A percentile compares a stretch with the other conserved stretches of the same genome.
phyloP scores from a whole-genome alignment of 352 stramenopile genomes.

The Globisporangium irregulare region DNA sequence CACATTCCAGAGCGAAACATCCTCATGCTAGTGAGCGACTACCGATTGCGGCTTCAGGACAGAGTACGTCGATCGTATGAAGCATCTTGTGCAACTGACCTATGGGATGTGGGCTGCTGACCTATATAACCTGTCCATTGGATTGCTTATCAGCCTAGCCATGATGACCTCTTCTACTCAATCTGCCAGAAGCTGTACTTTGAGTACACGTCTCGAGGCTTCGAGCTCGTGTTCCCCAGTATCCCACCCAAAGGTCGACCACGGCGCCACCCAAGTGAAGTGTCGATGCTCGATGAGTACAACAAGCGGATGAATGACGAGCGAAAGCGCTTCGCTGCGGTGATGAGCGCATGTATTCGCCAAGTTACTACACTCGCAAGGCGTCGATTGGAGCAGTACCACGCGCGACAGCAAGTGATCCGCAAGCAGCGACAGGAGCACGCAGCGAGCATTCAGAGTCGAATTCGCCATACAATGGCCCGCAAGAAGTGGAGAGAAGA shows the following conservation, averaged over 20 bases:
- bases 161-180: slow-evolving; percentile 15
- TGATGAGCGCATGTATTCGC: slow-evolving; percentile 18
- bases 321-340: not conserved
- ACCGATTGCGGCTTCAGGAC: slow-evolving; percentile 16
- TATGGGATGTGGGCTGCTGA: not conserved
- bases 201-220: slow-evolving; percentile 41
- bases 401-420: slow-evolving; percentile 4
- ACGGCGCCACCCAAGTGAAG: slow-evolving; percentile 28
- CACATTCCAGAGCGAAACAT: slow-evolving; percentile 19
- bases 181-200: slow-evolving; percentile 40
- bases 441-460: slow-evolving; percentile 25
- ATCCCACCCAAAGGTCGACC: slow-evolving; percentile 26
- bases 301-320: slow-evolving; percentile 16
- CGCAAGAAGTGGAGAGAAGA: slow-evolving; percentile 15
- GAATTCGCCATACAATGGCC: slow-evolving; percentile 10
- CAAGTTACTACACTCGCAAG: slow-evolving; percentile 18
- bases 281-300: slow-evolving; percentile 14
- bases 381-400: slow-evolving; percentile 26
- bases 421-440: slow-evolving; percentile 20
- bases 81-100: not conserved
- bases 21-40: slow-evolving; percentile 13
- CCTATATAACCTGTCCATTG: not conserved
- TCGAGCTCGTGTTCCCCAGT: slow-evolving; percentile 41
- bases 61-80: slow-evolving; percentile 5
- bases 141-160: not conserved